These are phyloP conservation scores for Limnanthes douglasii DNA, from an alignment of 345 rosid genomes.

Conservation along the genomic window DNA sequence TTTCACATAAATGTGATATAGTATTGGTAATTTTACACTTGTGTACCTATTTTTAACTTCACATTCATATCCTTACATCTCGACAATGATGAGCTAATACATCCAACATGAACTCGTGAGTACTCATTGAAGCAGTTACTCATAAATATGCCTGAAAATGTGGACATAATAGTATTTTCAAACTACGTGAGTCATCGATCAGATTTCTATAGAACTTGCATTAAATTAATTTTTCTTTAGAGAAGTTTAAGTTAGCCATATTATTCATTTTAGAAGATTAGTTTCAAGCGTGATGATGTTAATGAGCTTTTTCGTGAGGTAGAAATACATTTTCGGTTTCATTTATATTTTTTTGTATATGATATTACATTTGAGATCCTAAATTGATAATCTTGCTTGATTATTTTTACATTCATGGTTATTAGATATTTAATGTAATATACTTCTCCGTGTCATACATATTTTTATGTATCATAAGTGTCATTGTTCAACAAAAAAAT, in stretches of 20 bases:
- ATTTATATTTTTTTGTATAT: conserved; percentile 1
- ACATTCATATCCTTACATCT: too few relatives aligned
- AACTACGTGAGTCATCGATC: conserved; percentile 65
- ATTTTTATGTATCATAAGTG: conserved; percentile 30
- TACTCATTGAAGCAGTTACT: conserved; percentile 73
- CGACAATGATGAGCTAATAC: conserved; percentile 81
- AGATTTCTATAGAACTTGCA: background rate
- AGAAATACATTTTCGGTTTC: conserved; percentile 1
- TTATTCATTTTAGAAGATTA: conserved; percentile 59
- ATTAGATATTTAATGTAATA: background rate
- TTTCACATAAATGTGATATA: background rate
- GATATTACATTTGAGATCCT: too few relatives aligned
- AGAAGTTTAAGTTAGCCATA: conserved; percentile 1
- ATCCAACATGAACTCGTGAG: conserved; percentile 68
- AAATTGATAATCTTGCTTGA: too few relatives aligned
- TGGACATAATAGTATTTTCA: conserved; percentile 72
- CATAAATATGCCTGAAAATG: conserved; percentile 41
- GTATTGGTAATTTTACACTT: too few relatives aligned
- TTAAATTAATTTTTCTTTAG: background rate
- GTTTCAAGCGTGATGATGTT: conserved; percentile 76
- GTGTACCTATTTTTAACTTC: too few relatives aligned
- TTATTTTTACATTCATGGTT: background rate
- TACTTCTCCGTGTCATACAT: background rate
- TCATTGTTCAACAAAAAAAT: conserved; percentile 93
- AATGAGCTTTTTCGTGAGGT: conserved; percentile 95